These are phyloP conservation scores for Platanthera guangdongensis DNA, from an alignment of 106 monocot genomes.

Conservation along the genomic window DNA sequence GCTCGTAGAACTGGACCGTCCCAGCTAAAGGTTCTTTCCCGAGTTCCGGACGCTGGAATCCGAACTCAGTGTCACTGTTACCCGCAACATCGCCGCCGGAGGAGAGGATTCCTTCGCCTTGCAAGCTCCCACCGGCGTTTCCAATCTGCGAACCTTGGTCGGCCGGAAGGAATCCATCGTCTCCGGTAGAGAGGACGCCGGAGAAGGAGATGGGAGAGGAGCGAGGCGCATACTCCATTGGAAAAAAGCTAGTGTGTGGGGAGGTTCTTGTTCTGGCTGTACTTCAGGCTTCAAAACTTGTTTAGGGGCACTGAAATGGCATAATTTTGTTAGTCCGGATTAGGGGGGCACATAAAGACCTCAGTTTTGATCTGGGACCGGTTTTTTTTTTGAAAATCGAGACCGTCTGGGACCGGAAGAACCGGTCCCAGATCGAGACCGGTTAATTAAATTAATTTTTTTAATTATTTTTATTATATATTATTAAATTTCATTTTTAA, in stretches of 20 bases:
- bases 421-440: no score
- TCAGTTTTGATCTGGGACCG: no score
- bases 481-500: no score
- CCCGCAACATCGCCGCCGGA: not conserved
- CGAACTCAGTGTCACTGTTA: conserved; percentile 22
- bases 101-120: conserved; percentile 8
- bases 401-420: no score
- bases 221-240: conserved; percentile 14
- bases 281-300: no score
- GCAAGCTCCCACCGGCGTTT: conserved; percentile 14
- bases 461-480: no score
- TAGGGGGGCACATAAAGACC: no score
- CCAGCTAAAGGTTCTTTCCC: conserved; percentile 30
- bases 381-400: no score
- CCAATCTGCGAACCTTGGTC: conserved; percentile 11
- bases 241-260: not conserved
- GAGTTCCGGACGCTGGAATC: conserved; percentile 22
- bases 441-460: no score
- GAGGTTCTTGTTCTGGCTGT: no score
- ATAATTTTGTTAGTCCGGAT: no score
- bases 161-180: not conserved
- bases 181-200: not conserved
- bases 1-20: conserved; percentile 40
- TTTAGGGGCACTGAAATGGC: no score
- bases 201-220: conserved; percentile 24